These are phyloP conservation scores for Calvatia gigantea DNA, from an alignment of 768 basidiomycete genomes.

Conservation along the genomic window DNA sequence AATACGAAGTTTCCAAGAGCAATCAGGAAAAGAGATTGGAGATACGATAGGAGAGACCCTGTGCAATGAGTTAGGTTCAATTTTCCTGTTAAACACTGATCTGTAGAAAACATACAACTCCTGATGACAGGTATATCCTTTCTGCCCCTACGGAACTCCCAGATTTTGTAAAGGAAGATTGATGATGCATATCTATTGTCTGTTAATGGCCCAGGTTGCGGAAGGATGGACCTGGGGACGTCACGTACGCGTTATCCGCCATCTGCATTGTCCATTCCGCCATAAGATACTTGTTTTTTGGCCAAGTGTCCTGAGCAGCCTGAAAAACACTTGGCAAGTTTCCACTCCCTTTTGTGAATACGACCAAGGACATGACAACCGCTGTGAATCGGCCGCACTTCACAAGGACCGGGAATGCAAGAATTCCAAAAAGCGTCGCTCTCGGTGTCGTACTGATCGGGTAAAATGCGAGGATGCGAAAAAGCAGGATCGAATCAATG, in stretches of 20 bases:
- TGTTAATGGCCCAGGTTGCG: background rate
- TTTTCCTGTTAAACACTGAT: background rate
- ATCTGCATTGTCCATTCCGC: slow-evolving; percentile 31
- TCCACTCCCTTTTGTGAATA: background rate
- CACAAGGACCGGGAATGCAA: slow-evolving; percentile 24
- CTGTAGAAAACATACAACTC: slow-evolving; percentile 11
- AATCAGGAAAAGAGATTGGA: slow-evolving; percentile 32
- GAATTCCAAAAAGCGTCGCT: slow-evolving; percentile 17
- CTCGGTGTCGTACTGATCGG: slow-evolving; percentile 20
- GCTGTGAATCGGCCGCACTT: slow-evolving; percentile 27
- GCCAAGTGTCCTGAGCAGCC: background rate
- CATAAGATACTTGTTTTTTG: slow-evolving; percentile 7
- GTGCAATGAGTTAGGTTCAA: background rate
- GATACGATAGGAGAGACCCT: slow-evolving; percentile 19
- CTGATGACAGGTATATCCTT: slow-evolving; percentile 10
- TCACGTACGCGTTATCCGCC: slow-evolving; percentile 29
- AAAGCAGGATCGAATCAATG: slow-evolving; percentile 34
- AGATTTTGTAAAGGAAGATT: slow-evolving; percentile 24
- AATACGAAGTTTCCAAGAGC: slow-evolving; percentile 35
- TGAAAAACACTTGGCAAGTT: background rate
- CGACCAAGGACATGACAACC: slow-evolving; percentile 17
- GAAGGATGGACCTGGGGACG: background rate
- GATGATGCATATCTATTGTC: slow-evolving; percentile 20
- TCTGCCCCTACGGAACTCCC: background rate
- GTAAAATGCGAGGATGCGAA: slow-evolving; percentile 33